phyloP scores from a whole-genome alignment of 306 rosid species.

The Trifolium fragiferum region DNA sequence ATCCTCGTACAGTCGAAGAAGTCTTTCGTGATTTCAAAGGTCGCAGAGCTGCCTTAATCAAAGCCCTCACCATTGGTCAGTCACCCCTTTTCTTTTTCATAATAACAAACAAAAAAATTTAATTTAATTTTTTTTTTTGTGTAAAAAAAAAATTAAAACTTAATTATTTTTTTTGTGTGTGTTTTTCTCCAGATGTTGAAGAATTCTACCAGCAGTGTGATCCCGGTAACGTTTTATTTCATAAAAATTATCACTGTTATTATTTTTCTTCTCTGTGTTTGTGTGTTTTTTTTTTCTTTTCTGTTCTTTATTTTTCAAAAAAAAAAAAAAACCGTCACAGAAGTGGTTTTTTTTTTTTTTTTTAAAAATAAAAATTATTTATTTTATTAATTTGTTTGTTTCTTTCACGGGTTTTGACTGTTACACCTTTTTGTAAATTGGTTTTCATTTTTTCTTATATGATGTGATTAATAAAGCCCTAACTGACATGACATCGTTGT shows the following conservation, averaged over 20 bases:
- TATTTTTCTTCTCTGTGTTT: neutral
- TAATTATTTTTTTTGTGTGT: neutral
- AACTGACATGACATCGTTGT: too few species aligned
- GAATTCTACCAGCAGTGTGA: constrained; percentile 53
- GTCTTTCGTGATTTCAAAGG: constrained; percentile 56
- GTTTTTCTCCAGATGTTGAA: constrained; percentile 47
- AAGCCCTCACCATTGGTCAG: constrained; percentile 61
- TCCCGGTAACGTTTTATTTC: constrained; percentile 45
- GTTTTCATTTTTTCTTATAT: too few species aligned
- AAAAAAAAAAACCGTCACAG: neutral
- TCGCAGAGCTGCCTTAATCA: constrained; percentile 54
- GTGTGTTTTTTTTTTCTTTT: too few species aligned
- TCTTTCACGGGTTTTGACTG: constrained; percentile 11
- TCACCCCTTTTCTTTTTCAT: neutral
- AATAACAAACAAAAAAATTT: too few species aligned
- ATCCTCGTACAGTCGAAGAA: constrained; percentile 61
- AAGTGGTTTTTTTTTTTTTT: neutral
- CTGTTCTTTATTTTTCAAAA: neutral
- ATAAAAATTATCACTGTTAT: neutral
- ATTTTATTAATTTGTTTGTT: neutral
- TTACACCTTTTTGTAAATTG: neutral
- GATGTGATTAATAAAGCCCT: too few species aligned
- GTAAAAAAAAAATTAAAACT: neutral
- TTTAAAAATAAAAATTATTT: neutral
- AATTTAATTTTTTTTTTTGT: neutral